These are phyloP conservation scores for Candida sonorensis DNA, from an alignment of 805 yeast species.

Conservation along the genomic window DNA sequence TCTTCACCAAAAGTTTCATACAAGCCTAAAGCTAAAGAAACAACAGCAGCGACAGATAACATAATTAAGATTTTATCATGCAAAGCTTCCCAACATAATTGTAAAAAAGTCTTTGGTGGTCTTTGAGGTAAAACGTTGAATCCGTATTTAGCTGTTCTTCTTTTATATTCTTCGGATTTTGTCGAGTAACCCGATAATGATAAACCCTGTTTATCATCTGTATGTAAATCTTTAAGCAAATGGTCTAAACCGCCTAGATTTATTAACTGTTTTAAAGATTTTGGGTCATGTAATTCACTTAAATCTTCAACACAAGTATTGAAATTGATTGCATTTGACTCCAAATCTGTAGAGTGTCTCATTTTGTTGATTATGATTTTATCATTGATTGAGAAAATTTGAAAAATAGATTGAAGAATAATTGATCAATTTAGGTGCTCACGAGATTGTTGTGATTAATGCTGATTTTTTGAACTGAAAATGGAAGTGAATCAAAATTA, in stretches of 20 bases:
- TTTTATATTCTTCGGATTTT: conserved; percentile 23
- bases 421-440: too few species aligned
- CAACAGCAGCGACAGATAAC: conserved; percentile 76
- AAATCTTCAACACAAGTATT: conserved; percentile 29
- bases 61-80: conserved; percentile 87
- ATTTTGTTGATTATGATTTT: too few species aligned
- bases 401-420: too few species aligned
- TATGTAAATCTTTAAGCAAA: conserved; percentile 26
- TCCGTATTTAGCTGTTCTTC: conserved; percentile 52
- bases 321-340: conserved; percentile 14
- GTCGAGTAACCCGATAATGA: conserved; percentile 12
- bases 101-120: conserved; percentile 59
- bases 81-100: conserved; percentile 73
- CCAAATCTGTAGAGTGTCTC: conserved; percentile 9
- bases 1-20: conserved; percentile 90
- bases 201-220: conserved; percentile 38
- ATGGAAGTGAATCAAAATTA: too few species aligned
- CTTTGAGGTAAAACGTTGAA: conserved; percentile 65
- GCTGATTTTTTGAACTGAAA: too few species aligned
- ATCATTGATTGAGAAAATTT: too few species aligned
- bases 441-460: too few species aligned
- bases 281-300: conserved; percentile 54
- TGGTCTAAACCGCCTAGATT: conserved; percentile 39
- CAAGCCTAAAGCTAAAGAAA: conserved; percentile 84
- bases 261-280: conserved; percentile 38